phyloP scores from a whole-genome alignment of 441 rosid species.

The Macaranga tanarius region DNA sequence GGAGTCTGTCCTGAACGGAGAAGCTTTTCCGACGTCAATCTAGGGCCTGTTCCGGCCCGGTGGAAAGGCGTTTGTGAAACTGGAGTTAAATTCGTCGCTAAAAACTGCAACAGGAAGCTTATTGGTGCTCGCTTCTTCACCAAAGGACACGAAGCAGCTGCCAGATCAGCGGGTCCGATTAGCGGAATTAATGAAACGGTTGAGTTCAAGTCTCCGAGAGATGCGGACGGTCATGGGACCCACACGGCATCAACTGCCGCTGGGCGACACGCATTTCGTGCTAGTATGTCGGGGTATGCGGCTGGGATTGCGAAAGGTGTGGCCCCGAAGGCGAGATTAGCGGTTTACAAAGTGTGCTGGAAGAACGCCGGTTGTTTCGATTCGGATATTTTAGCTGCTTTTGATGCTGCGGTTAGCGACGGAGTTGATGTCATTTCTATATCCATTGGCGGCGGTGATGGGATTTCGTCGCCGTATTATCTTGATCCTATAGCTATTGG shows the following conservation, averaged over 20 bases:
- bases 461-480: conserved; percentile 62
- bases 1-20: conserved; percentile 78
- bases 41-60: conserved; percentile 59
- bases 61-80: conserved; percentile 71
- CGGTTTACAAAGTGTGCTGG: conserved; percentile 80
- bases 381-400: conserved; percentile 73
- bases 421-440: conserved; percentile 72
- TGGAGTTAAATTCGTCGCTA: conserved; percentile 40
- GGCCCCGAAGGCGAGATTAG: conserved; percentile 71
- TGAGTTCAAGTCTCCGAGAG: conserved; percentile 76
- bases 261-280: conserved; percentile 56
- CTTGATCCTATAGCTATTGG: conserved; percentile 79
- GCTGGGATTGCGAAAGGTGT: conserved; percentile 77
- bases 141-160: conserved; percentile 65
- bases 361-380: conserved; percentile 72
- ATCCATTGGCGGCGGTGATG: conserved; percentile 74
- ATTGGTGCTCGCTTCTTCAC: conserved; percentile 72
- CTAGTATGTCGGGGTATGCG: conserved; percentile 78
- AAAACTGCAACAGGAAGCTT: conserved; percentile 61
- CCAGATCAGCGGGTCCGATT: conserved; percentile 39
- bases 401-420: conserved; percentile 61
- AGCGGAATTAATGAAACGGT: conserved; percentile 62
- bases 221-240: conserved; percentile 89
- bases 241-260: conserved; percentile 89
- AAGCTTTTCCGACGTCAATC: conserved; percentile 71